Percentiles rank a stretch among this genome's conserved stretches.
phyloP scores from a whole-genome alignment of 1,284 basidiomycete species.

The Neolentinus lepideus region DNA sequence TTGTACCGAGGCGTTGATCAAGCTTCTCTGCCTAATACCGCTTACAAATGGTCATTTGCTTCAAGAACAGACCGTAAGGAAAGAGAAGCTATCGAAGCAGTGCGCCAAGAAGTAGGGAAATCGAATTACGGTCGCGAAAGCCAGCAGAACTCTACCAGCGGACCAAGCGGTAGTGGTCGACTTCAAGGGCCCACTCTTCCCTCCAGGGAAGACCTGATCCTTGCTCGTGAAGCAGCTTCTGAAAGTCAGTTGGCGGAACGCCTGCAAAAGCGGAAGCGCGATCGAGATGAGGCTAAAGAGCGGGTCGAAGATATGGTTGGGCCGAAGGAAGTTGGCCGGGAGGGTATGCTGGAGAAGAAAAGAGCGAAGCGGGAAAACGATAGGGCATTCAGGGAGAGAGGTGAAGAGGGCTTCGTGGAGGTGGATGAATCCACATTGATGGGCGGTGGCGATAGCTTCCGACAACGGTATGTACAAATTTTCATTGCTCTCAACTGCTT shows the following conservation, averaged over 20 bases:
- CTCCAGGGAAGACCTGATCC: constrained; percentile 52
- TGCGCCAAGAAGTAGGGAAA: constrained; percentile 49
- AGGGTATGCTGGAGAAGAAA: constrained; percentile 75
- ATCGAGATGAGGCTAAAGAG: constrained; percentile 58
- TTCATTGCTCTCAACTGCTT: constrained; percentile 3
- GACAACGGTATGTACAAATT: constrained; percentile 45
- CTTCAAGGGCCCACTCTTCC: constrained; percentile 62
- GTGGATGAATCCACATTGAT: constrained; percentile 61
- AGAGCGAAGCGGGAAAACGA: constrained; percentile 56
- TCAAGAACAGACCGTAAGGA: constrained; percentile 34
- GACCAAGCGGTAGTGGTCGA: constrained; percentile 25
- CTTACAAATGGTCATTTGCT: constrained; percentile 50
- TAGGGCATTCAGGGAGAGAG: constrained; percentile 56
- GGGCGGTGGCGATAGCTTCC: constrained; percentile 70
- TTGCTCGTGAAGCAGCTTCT: constrained; percentile 50
- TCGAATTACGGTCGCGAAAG: constrained; percentile 40
- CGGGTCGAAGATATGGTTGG: constrained; percentile 67
- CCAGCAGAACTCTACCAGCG: constrained; percentile 17
- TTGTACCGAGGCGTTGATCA: constrained; percentile 54
- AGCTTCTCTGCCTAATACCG: constrained; percentile 40
- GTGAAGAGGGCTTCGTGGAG: constrained; percentile 61
- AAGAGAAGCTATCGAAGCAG: constrained; percentile 44
- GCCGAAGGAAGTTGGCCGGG: constrained; percentile 63
- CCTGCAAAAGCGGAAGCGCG: constrained; percentile 51
- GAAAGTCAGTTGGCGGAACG: constrained; percentile 45